Evolutionary conservation across 257 asterid genomes (phyloP), one percentile per base, ranked within the genome.

Genomic region (Anisodus acutangulus): DNA sequence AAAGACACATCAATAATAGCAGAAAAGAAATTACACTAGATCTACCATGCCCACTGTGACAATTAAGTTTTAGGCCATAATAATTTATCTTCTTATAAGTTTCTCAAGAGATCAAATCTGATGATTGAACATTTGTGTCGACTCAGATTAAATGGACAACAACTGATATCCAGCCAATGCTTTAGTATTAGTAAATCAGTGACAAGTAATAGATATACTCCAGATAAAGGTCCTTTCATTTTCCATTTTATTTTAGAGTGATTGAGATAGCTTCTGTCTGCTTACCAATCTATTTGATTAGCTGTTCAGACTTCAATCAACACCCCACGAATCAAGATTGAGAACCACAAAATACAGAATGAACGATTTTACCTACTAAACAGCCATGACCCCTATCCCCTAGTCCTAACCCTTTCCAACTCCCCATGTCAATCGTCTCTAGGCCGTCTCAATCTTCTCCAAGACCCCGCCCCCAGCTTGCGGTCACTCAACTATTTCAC

Each of bases 181-280:
- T 62, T 22, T 62, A 19, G 39, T 60, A 6, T 19, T 63, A 63
- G 70, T 26, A 19, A 63, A 41, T 63, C 70, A 63, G 22, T 26
- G 70, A 41, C 39, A 63, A 63, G 70, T 8, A 63, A 63, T 63
- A 19, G 16, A 63, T 22, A 26, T 19, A 19, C 68, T 19, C 68
- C 68, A 62, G 68, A n/a, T 13, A 19, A 62, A 62, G 68, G 68
- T 62, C 68, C 68, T 62, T 62, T 22, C 6, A 62, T 62, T 62
- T 59, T 59, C 22, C 22, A 59, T 59, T 59, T 59, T 17, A n/a
- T 59, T 60, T 63, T 22, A 63, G 69, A 63, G 39, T 22, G 41
- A 63, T 63, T 22, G 7, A 9, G 15, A 4, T 63, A 63, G 41
- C 69, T 63, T 22, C 5, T 63, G 37, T 60, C 68, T 26, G 31